Conservation (phyloP, 2,329 filamentous ascomycete genomes). For the Neonectria faginata region DNA sequence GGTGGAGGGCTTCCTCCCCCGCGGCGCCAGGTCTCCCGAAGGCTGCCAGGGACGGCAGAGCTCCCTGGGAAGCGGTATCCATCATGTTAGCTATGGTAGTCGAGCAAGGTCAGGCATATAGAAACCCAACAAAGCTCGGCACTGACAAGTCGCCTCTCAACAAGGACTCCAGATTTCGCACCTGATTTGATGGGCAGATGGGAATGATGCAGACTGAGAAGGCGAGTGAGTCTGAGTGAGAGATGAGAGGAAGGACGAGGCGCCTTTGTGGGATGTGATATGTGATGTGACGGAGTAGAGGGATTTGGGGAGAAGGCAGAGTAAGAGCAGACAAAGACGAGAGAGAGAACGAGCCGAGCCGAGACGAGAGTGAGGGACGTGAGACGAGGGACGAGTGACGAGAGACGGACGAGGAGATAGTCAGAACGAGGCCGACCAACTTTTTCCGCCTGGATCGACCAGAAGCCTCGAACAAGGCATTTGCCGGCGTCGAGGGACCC, state of each 20-base stretch:
- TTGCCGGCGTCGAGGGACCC: slow-evolving; percentile 9
- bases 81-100: slow-evolving; percentile 36
- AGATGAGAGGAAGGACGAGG: background rate
- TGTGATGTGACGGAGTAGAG: background rate
- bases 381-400: background rate
- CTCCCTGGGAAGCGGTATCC: slow-evolving; percentile 32
- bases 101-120: slow-evolving; percentile 40
- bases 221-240: slow-evolving; percentile 6
- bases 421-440: slow-evolving; percentile 1
- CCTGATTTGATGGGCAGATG: slow-evolving; percentile 2
- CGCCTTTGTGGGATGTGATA: background rate
- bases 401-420: background rate
- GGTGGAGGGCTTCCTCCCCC: slow-evolving; percentile 23
- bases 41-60: slow-evolving; percentile 32
- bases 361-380: background rate
- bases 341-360: background rate
- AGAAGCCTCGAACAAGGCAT: slow-evolving; percentile 13
- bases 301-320: background rate
- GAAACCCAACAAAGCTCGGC: slow-evolving; percentile 39
- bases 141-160: slow-evolving; percentile 39
- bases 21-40: slow-evolving; percentile 32
- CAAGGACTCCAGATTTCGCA: slow-evolving; percentile 1
- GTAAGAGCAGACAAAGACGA: background rate
- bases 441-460: background rate
- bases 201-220: background rate